Base-by-base conservation (phyloP, 179 eudicot species). In the Spergularia azorica region DNA sequence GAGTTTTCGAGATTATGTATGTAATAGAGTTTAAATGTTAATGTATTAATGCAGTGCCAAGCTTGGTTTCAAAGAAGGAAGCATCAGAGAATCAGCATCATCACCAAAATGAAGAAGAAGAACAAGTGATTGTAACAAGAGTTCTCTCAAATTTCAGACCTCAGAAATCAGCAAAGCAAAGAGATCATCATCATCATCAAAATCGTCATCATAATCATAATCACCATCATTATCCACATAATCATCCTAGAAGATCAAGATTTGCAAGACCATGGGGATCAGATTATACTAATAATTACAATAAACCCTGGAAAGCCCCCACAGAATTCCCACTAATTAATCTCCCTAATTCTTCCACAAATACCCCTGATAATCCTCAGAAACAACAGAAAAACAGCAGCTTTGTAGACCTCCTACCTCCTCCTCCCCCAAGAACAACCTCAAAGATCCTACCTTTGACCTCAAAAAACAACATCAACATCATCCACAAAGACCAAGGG, bases 371-470 rank as follows among this genome's bases (percentile, higher is more conserved):
- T 57, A 18, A 48, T 43, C 5, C 48, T 43, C 8, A 81, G 74
- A 43, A 73, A n/a, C 60, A 59, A 3, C 50, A 17, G 13, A 60
- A 64, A 20, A 26, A 56, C 0, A 77, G 36, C 67, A 79, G 80
- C 70, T 81, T 83, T 75, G 72, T 85, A 21, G 84, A 88, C 71
- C 83, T 88, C 41, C 77, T 83, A 54, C 87, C 87, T 11, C 87
- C 87, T 12, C 86, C 91, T 4, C 86, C 85, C 2, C 89, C 88
- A 10, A 76, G 81, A 73, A 71, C 84, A 1, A 73, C 66, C 36
- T 83, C 91, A 70, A 84, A 81, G 79, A 83, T 87, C 70, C 69
- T 86, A 18, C 87, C 86, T 13, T 77, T 85, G 57, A 67, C 83
- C 65, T 79, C 54, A 1, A 51, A 63, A 8, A 60, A 10, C n/a